phyloP scores from a whole-genome alignment of 495 filamentous ascomycete genomes.

The Penicillium simplicissimum region DNA sequence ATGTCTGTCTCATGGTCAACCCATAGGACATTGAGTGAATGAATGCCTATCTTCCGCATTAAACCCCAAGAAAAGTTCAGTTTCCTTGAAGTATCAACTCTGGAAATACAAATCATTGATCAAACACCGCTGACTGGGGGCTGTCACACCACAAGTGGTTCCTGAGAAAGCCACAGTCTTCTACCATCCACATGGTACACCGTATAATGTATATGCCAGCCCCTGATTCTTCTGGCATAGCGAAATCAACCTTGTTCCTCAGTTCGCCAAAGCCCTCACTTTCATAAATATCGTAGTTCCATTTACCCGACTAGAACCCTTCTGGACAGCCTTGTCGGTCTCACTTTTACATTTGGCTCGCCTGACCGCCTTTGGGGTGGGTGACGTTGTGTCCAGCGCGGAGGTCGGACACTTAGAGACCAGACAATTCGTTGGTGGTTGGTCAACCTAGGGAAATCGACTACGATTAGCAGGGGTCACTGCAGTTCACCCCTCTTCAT shows the following conservation, averaged over 20 bases:
- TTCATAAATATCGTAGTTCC: slow-evolving; percentile 8
- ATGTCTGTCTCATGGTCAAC: not conserved
- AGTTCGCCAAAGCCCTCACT: not conserved
- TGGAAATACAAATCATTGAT: not conserved
- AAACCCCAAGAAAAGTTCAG: too few species aligned
- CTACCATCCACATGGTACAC: slow-evolving; percentile 1
- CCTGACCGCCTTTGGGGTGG: slow-evolving; percentile 38
- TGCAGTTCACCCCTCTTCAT: slow-evolving; percentile 12
- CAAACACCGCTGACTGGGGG: not conserved
- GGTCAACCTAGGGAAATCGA: slow-evolving; percentile 18
- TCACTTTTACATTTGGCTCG: slow-evolving; percentile 23
- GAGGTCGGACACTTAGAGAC: slow-evolving; percentile 27
- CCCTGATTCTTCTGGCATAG: not conserved
- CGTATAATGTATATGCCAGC: not conserved
- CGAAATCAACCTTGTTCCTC: not conserved
- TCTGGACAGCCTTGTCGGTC: slow-evolving; percentile 14
- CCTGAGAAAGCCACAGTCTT: slow-evolving; percentile 18
- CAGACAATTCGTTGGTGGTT: slow-evolving; percentile 29
- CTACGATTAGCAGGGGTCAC: slow-evolving; percentile 26
- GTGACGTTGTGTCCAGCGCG: slow-evolving; percentile 42
- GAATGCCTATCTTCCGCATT: not conserved
- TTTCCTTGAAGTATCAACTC: not conserved
- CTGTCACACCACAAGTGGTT: slow-evolving; percentile 5
- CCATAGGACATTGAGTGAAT: not conserved
- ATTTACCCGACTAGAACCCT: not conserved